Base-by-base conservation (phyloP, 345 rosid species). In the Arabis hirsuta region DNA sequence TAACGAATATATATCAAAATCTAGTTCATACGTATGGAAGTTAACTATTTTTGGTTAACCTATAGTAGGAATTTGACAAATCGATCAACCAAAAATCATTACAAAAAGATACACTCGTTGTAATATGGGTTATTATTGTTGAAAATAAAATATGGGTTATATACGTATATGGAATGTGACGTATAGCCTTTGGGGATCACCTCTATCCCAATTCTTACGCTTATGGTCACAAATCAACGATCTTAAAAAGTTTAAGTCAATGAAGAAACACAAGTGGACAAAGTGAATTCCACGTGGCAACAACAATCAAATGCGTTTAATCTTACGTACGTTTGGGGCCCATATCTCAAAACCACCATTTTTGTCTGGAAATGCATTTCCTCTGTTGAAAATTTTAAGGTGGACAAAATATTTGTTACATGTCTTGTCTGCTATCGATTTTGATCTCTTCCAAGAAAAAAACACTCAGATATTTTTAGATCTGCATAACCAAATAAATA, bases 171-270 rank as follows among this genome's bases (percentile, higher is more conserved):
- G 78, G 73, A 59, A 4, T 51, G 67, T 74, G 73, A 74, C 67
- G 73, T 29, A 42, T 39, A 8, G 26, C 5, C 34, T 36, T 8
- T 46, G 9, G 27, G 19, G 31, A 48, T 22, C 53, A 73, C 50
- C 43, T 67, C 47, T 58, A 45, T 68, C 64, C n/a, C 67, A 45
- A 61, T 52, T 43, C 57, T 12, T 52, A 60, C 50, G 61, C 64
- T 68, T 19, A 32, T 68, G 79, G 79, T 62, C 56, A 68, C 45
- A 68, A 45, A 61, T 75, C 59, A 54, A 59, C 67, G 55, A 67
- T 51, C 55, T 43, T 10, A 39, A 55, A 59, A 73, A 61, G 43
- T 50, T 50, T 9, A 48, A 47, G 38, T 60, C 73, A 76, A 16
- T 43, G 48, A 67, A 54, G 62, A 50, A 60, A 52, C 62, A 73